A percentile compares a stretch with the other conserved stretches of the same genome.
These are phyloP conservation scores for Apophysomyces ossiformis DNA, from an alignment of 371 early-diverging fungal genomes.

Conservation along the genomic window DNA sequence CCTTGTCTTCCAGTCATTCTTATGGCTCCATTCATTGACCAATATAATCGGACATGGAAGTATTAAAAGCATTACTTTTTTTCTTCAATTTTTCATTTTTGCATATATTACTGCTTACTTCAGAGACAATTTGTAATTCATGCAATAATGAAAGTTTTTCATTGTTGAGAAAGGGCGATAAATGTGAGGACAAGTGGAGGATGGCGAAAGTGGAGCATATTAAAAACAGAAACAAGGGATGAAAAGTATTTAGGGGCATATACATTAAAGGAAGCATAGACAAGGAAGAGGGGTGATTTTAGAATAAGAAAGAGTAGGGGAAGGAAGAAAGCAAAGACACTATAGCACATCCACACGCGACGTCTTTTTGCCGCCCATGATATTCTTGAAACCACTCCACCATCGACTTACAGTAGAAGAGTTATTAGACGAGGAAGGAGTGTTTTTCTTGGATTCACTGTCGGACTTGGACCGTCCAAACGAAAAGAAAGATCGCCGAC, in stretches of 20 bases:
- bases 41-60: neutral
- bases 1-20: too few relatives aligned
- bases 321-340: slow-evolving; percentile 3
- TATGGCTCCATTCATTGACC: too few relatives aligned
- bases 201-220: slow-evolving; percentile 3
- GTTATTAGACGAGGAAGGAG: slow-evolving; percentile 5
- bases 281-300: neutral
- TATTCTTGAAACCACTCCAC: slow-evolving; percentile 51
- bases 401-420: slow-evolving; percentile 32
- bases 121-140: slow-evolving; percentile 2
- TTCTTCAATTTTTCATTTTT: neutral
- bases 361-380: slow-evolving; percentile 48
- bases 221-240: slow-evolving; percentile 5
- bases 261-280: slow-evolving; percentile 1
- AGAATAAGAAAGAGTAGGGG: too few relatives aligned
- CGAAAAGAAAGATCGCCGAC: slow-evolving; percentile 29
- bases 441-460: neutral
- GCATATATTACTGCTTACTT: neutral
- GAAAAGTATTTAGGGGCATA: slow-evolving; percentile 1
- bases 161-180: neutral
- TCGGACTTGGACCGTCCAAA: slow-evolving; percentile 21
- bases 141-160: slow-evolving; percentile 3
- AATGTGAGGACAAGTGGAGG: neutral
- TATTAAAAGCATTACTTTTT: neutral
- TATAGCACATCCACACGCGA: slow-evolving; percentile 49